A percentile compares a stretch with the other conserved stretches of the same genome.
These are phyloP conservation scores for Aspergillus sergii DNA, from an alignment of 2,329 filamentous ascomycete genomes.

Conservation along the genomic window DNA sequence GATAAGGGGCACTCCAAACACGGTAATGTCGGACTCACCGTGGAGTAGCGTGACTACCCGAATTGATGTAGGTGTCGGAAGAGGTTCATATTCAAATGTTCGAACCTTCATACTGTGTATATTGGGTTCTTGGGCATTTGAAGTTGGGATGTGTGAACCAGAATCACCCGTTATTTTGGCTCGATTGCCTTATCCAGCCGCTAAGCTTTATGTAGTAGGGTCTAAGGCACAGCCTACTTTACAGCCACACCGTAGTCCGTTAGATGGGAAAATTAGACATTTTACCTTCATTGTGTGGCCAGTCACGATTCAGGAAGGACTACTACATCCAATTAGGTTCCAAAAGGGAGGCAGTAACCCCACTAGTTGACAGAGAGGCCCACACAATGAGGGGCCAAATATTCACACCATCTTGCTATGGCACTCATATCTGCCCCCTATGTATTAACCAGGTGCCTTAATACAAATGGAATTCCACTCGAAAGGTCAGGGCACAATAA, in stretches of 20 bases:
- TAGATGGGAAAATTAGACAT: no score
- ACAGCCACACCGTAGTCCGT: not conserved
- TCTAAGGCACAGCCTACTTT: not conserved
- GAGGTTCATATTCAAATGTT: not conserved
- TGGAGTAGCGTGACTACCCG: not conserved
- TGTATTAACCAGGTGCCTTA: no score
- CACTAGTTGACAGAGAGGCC: no score
- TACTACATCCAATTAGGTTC: no score
- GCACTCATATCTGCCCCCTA: no score
- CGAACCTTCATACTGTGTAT: not conserved
- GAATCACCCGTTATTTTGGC: no score
- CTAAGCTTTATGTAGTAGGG: not conserved
- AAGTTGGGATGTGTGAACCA: not conserved
- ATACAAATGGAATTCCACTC: no score
- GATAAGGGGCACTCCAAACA: not conserved
- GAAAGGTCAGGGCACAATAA: fast-evolving
- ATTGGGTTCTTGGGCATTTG: not conserved
- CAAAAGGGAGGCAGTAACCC: no score
- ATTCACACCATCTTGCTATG: no score
- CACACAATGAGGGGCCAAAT: no score
- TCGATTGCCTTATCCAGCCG: no score
- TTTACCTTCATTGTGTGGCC: not conserved
- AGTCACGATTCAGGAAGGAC: not conserved
- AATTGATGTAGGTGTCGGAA: not conserved
- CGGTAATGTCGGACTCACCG: not conserved